Percentiles rank a stretch among this genome's conserved stretches.
phyloP scores from a whole-genome alignment of 176 grass and related monocot genomes.

The Hordeum vulgare region DNA sequence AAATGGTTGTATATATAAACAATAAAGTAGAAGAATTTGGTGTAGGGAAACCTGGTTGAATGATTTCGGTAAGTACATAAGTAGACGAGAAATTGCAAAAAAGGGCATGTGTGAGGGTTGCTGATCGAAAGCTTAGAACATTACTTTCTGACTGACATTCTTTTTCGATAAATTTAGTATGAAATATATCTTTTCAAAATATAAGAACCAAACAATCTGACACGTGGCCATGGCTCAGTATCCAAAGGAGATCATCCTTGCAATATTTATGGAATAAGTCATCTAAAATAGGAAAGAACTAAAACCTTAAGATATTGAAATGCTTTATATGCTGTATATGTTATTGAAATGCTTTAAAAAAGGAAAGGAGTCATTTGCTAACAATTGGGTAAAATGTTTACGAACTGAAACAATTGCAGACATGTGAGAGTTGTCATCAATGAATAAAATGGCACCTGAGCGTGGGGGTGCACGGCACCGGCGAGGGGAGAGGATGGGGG shows the following conservation, averaged over 20 bases:
- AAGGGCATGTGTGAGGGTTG: not conserved
- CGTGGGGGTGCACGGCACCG: too few relatives aligned
- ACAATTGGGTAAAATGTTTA: too few relatives aligned
- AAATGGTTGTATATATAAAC: not conserved
- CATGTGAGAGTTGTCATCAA: not conserved
- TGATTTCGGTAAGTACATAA: not conserved
- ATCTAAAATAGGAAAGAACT: conserved; percentile 10
- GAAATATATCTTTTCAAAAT: not conserved
- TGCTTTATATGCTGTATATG: not conserved
- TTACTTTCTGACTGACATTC: not conserved
- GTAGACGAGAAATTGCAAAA: not conserved
- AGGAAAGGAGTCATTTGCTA: too few relatives aligned
- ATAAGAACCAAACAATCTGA: too few relatives aligned
- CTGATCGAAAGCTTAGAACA: conserved; percentile 3
- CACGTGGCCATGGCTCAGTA: not conserved
- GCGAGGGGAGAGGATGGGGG: too few relatives aligned
- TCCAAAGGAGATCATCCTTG: not conserved
- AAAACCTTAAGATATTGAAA: too few relatives aligned
- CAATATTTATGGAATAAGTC: not conserved
- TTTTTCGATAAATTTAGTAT: not conserved
- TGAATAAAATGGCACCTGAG: too few relatives aligned
- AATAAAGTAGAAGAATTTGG: not conserved
- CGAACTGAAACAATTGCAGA: not conserved
- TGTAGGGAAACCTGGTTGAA: not conserved
- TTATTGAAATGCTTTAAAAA: not conserved